A percentile compares a stretch with the other conserved stretches of the same genome.
phyloP scores from a whole-genome alignment of 768 basidiomycete species.

The Russula ochroleuca region DNA sequence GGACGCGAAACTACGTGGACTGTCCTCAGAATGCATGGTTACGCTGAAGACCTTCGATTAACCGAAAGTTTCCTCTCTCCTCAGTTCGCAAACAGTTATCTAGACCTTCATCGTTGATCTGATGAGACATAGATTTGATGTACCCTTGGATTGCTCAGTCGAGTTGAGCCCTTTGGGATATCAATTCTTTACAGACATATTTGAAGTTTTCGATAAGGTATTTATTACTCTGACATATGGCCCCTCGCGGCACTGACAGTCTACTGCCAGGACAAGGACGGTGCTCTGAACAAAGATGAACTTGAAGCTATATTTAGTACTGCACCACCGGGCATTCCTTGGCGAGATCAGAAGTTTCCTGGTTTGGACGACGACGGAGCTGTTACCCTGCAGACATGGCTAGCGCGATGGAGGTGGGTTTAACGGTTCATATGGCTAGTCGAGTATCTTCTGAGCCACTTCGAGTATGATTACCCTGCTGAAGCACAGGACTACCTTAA shows the following conservation, averaged over 20 bases:
- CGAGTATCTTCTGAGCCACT: not conserved
- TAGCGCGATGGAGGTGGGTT: conserved; percentile 93
- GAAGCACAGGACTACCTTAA: conserved; percentile 87
- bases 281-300: conserved; percentile 79
- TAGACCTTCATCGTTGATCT: conserved; percentile 23
- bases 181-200: conserved; percentile 95
- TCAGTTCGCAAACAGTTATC: conserved; percentile 51
- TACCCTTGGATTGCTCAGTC: conserved; percentile 89
- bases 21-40: conserved; percentile 90
- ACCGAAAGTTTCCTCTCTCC: conserved; percentile 85
- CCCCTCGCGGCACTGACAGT: not conserved
- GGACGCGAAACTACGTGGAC: conserved; percentile 99
- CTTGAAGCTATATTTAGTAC: conserved; percentile 88
- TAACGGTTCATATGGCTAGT: not conserved
- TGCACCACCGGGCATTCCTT: conserved; percentile 89
- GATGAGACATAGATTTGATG: conserved; percentile 67
- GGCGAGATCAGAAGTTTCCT: conserved; percentile 86
- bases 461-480: conserved; percentile 92
- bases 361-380: conserved; percentile 85
- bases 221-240: not conserved
- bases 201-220: conserved; percentile 92
- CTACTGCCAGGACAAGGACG: conserved; percentile 78
- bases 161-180: conserved; percentile 93
- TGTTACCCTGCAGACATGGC: conserved; percentile 95
- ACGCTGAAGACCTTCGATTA: conserved; percentile 88